Evolutionary conservation across 176 grass and related monocot genomes (phyloP).

Genomic region (Hordeum vulgare): MorexV3_pseudomolecules_assembly NC_058520.1:429940422-429940921

Average conservation of each 20-base stretch:
- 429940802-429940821: constrained; percentile 70
- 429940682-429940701: constrained; percentile 76
- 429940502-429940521: no score
- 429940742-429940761: constrained; percentile 71
- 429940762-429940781: constrained; percentile 73
- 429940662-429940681: background rate
- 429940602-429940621: background rate
- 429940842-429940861: constrained; percentile 38
- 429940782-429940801: constrained; percentile 43
- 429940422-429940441: no score
- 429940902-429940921: constrained; percentile 39
- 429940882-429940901: constrained; percentile 48
- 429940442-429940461: no score
- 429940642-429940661: background rate
- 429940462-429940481: no score
- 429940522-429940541: no score
- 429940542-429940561: background rate
- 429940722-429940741: constrained; percentile 40
- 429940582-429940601: background rate
- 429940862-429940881: constrained; percentile 33
- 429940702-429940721: constrained; percentile 55
- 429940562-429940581: background rate
- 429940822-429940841: constrained; percentile 55
- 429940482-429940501: no score
- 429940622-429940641: background rate